Base-by-base conservation (phyloP, 2,329 filamentous ascomycete genomes). In the Ophiocordyceps camponoti-leonardi region DNA sequence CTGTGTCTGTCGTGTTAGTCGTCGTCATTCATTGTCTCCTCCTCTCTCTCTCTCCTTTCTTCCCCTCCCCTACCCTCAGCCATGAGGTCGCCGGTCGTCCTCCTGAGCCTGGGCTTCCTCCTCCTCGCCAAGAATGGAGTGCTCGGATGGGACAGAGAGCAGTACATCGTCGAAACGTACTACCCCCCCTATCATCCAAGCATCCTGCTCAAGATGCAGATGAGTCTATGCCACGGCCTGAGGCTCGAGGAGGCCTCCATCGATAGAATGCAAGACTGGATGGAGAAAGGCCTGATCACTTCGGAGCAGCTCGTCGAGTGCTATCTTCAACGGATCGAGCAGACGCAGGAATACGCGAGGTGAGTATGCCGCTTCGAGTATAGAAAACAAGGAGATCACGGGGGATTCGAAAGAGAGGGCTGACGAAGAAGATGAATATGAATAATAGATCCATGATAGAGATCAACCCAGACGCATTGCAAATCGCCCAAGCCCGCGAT, bases 161-260 rank as follows among this genome's bases (percentile, higher is more conserved):
- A 6, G 14, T 37, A 11, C n/a, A 39, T 10, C n/a, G 18, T 11
- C 18, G n/a, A 19, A 10, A 18, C 7, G 11, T 11, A 11, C 10
- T 3, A 4, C 18, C n/a, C 8, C 33, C 33, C 7, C 35, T 28
- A 28, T 28, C 10, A 2, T 28, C 26, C 26, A 2, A 39, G n/a
- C 11, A 11, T 11, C 5, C 11, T 19, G n/a, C n/a, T 19, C 6
- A 19, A 39, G n/a, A 18, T 39, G 35, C 18, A 8, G 6, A 39
- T 39, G 35, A 6, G 6, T 10, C 35, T 10, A 20, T 39, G 35
- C 18, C n/a, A 19, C 2, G 35, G 35, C 7, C 11, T 39, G 35
- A 7, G 66, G 43, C 64, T 86, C 16, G 78, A 83, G 58, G 81
- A 86, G 57, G 79, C 79, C 16, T 79, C 74, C 7, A 81, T 86